phyloP scores from a whole-genome alignment of 73 alveolate species.

The Urostyla sp. region DNA sequence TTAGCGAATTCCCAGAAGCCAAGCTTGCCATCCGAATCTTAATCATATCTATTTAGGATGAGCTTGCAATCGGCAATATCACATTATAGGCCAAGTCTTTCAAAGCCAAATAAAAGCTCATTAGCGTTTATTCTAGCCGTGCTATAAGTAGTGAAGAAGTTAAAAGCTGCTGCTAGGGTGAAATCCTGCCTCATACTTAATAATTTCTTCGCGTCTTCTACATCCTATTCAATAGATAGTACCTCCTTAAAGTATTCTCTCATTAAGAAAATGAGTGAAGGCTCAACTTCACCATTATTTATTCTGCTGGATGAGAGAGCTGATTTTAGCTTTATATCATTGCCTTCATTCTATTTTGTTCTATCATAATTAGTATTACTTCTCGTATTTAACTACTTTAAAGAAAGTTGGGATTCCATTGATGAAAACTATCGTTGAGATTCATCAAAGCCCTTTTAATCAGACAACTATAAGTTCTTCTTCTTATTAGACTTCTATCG shows the following conservation, averaged over 20 bases:
- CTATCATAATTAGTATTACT: too few relatives aligned
- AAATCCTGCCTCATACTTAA: conserved; percentile 24
- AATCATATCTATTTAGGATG: conserved; percentile 42
- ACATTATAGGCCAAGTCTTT: conserved; percentile 30
- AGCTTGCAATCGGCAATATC: conserved; percentile 18
- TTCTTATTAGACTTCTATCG: too few relatives aligned
- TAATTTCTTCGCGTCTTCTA: conserved; percentile 16
- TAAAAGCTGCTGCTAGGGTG: conserved; percentile 52
- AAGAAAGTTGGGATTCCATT: too few relatives aligned
- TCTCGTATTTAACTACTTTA: too few relatives aligned
- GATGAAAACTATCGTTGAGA: too few relatives aligned
- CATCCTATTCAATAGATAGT: conserved; percentile 8
- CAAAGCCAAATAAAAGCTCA: conserved; percentile 14
- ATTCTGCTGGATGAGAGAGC: background rate
- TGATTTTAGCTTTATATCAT: background rate
- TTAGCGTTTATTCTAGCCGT: conserved; percentile 22
- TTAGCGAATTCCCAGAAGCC: conserved; percentile 58
- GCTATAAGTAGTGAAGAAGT: conserved; percentile 25
- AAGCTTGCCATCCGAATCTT: conserved; percentile 34
- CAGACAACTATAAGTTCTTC: too few relatives aligned
- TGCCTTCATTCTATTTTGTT: too few relatives aligned
- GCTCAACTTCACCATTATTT: conserved; percentile 1
- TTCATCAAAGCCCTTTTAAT: too few relatives aligned
- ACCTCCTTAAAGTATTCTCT: conserved; percentile 35
- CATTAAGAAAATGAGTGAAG: conserved; percentile 7